Base-by-base conservation (phyloP, 495 filamentous ascomycete species). In the Podospora fimiseda region DNA sequence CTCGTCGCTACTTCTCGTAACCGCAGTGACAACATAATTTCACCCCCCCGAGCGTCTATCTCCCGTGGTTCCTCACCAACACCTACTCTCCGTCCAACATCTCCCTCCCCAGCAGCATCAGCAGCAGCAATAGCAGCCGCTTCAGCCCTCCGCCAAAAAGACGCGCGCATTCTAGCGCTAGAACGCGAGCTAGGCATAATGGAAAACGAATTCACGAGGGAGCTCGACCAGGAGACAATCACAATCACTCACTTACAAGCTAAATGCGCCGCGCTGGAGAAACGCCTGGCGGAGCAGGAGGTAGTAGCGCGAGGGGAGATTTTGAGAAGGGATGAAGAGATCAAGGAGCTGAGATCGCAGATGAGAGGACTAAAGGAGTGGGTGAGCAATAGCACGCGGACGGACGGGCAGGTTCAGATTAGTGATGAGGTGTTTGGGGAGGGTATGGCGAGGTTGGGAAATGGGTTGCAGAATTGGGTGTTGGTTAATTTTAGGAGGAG, bases 381-480 rank as follows among this genome's bases (percentile, higher is more conserved):
- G 64, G 77, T 82, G 33, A 80, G 77, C 57, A 70, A 67, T 16
- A 75, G 62, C 52, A 75, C 74, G 33, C 70, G 67, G 44, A 63
- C 68, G 48, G 70, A 74, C 40, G 73, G 62, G 23, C 23, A 40
- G 46, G 59, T 61, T 39, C 71, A 74, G 68, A 71, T 73, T 36
- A 78, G 74, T 48, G 79, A 82, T 53, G 78, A 82, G 62, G 72
- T 74, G 23, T 70, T 82, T 56, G 73, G 65, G 21, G 72, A 75
- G 45, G 58, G 62, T 16, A 70, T 75, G 71, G 57, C 66, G 48
- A 68, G 66, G 59, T 55, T 82, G 43, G 76, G 74, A 24, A 80
- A 79, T 59, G 72, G 71, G 47, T 61, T 82, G 65, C 79, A 82
- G 67, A 79, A 79, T 56, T 82, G 79, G 79, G 73, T 78, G 9